These are phyloP conservation scores for Aureobasidium namibiae DNA, from an alignment of 2,329 filamentous ascomycete species.

Conservation along the genomic window DNA sequence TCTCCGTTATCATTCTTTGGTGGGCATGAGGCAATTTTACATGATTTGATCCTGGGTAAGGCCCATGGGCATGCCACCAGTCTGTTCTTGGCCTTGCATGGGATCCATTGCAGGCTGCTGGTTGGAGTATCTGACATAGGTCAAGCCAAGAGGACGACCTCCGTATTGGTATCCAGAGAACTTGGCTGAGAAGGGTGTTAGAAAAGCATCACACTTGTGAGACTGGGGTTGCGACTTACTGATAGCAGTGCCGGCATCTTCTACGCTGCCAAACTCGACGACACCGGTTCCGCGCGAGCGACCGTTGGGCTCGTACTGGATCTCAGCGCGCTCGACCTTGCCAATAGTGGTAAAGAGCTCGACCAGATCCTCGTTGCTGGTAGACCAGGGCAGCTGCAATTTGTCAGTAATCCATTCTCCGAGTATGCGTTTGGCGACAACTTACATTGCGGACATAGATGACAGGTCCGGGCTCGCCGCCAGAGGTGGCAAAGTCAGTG, in stretches of 20 bases:
- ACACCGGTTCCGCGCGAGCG: slow-evolving; percentile 92
- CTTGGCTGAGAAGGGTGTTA: slow-evolving; percentile 51
- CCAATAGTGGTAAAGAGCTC: slow-evolving; percentile 97
- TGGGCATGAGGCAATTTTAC: slow-evolving; percentile 39
- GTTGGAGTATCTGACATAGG: slow-evolving; percentile 87
- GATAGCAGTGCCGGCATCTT: slow-evolving; percentile 88
- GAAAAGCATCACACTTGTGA: not conserved
- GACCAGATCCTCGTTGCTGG: slow-evolving; percentile 93
- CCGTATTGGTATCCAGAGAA: slow-evolving; percentile 98
- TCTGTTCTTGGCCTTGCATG: slow-evolving; percentile 74
- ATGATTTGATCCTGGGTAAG: slow-evolving; percentile 98
- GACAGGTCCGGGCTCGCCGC: slow-evolving; percentile 69
- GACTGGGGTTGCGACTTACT: slow-evolving; percentile 34
- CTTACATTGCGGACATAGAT: slow-evolving; percentile 98
- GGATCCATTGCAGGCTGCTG: slow-evolving; percentile 46
- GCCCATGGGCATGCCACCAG: slow-evolving; percentile 40
- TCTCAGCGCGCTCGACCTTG: slow-evolving; percentile 97
- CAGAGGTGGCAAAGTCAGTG: slow-evolving; percentile 83
- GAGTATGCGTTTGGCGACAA: slow-evolving; percentile 20
- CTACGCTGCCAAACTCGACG: slow-evolving; percentile 77
- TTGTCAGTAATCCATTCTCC: slow-evolving; percentile 23
- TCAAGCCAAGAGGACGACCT: slow-evolving; percentile 83
- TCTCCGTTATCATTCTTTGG: not conserved
- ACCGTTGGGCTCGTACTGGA: slow-evolving; percentile 95
- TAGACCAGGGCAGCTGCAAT: slow-evolving; percentile 86